A percentile compares a stretch with the other conserved stretches of the same genome.
These are phyloP conservation scores for Metschnikowia baotianmanensis DNA, from an alignment of 805 yeast species.

Conservation along the genomic window DNA sequence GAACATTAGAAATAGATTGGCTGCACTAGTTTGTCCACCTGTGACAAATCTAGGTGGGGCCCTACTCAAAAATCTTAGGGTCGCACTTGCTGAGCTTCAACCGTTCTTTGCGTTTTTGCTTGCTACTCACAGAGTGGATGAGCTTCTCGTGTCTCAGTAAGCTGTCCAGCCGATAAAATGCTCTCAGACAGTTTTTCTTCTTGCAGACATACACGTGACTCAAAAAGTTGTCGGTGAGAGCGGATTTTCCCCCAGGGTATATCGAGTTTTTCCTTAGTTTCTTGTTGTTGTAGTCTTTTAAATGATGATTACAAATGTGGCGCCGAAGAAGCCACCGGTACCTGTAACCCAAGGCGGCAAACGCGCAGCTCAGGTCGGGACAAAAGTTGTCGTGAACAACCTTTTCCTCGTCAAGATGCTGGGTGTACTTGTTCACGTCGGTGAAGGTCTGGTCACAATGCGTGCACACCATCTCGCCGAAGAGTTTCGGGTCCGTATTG, in stretches of 20 bases:
- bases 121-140: conserved; percentile 9
- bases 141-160: conserved; percentile 17
- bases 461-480: conserved; percentile 11
- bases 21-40: conserved; percentile 2
- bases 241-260: conserved; percentile 4
- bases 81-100: conserved; percentile 12
- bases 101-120: conserved; percentile 12
- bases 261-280: conserved; percentile 7
- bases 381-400: conserved; percentile 18
- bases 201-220: conserved; percentile 18
- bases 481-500: conserved; percentile 3
- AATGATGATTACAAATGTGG: conserved; percentile 19
- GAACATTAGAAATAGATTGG: neutral
- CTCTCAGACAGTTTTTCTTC: conserved; percentile 14
- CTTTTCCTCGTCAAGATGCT: conserved; percentile 13
- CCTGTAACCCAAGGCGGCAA: conserved; percentile 15
- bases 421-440: conserved; percentile 10
- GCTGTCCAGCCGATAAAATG: conserved; percentile 22
- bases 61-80: conserved; percentile 10
- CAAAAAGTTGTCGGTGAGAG: conserved; percentile 9
- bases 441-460: conserved; percentile 15
- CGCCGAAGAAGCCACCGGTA: conserved; percentile 17
- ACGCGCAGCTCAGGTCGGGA: conserved; percentile 16
- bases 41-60: conserved; percentile 1
- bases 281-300: conserved; percentile 17